Evolutionary conservation across 2,329 filamentous ascomycete species (phyloP), one percentile per base, ranked within the genome.

Genomic region (Shiraia sp.): DNA sequence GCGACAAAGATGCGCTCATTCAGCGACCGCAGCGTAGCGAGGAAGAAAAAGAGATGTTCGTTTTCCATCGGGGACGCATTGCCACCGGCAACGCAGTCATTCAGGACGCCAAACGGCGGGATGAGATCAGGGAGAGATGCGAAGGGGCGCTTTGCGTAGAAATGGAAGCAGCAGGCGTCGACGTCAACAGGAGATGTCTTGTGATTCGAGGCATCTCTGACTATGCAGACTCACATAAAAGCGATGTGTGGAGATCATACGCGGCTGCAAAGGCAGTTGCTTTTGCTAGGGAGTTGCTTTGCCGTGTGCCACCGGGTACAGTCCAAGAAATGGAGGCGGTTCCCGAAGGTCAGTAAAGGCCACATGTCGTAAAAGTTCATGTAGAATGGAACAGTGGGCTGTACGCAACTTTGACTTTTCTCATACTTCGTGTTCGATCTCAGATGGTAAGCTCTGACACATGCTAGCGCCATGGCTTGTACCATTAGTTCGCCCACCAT

Each of bases 261-360:
- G 46, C 46, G 13, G 42, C 46, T 3, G 46, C 39, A 8, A 49
- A 42, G 4, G 42, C 42, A 15, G 46, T 42, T n/a, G 46, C 38
- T 4, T 49, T 49, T 19, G 23, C 46, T 2, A 41, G 46, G 28
- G 42, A 42, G 31, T 16, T 49, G 27, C 34, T 45, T 5, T 36
- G 36, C 28, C 36, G 36, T 26, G 23, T 45, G 15, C 70, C 69
- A 27, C 33, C 39, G 22, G 30, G 4, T 6, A 17, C 13, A 16
- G 38, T 32, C 5, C 15, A 32, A 29, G 26, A 39, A 8, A 39
- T 39, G 19, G 17, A 39, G 32, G 23, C 32, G 10, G 23, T 35
- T n/a, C 10, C 25, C n/a, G 26, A 30, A 37, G 35, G 35, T 30
- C 23, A 24, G 25, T 30, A 22, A 46, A 46, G 24, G 27, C 7